These are phyloP conservation scores for Boeremia lycopersici DNA, from an alignment of 2,329 filamentous ascomycete species.

Conservation along the genomic window DNA sequence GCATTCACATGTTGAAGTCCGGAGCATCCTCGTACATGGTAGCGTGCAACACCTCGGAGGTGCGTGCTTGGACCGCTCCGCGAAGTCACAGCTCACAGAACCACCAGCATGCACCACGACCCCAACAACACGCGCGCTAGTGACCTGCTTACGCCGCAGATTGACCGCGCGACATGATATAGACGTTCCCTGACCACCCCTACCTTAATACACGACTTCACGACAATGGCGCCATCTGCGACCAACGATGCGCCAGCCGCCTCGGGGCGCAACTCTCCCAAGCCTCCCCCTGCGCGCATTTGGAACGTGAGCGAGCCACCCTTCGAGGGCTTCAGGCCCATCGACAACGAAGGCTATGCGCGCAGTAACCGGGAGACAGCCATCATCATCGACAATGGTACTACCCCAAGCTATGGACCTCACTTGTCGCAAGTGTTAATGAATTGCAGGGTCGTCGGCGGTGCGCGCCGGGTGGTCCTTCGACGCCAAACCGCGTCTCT, in stretches of 20 bases:
- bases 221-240: conserved; percentile 46
- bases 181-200: conserved; percentile 17
- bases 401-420: background rate
- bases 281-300: conserved; percentile 58
- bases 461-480: conserved; percentile 97
- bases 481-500: conserved; percentile 78
- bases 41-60: conserved; percentile 17
- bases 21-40: background rate
- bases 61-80: conserved; percentile 29
- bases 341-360: conserved; percentile 71
- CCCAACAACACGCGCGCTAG: conserved; percentile 25
- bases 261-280: conserved; percentile 57
- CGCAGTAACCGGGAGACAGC: conserved; percentile 68
- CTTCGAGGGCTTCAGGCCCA: conserved; percentile 63
- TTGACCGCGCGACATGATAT: conserved; percentile 36
- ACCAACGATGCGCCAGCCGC: conserved; percentile 47
- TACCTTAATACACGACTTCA: conserved; percentile 12
- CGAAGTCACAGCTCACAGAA: conserved; percentile 25
- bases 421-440: conserved; percentile 21
- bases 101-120: conserved; percentile 23
- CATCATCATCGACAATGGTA: conserved; percentile 98
- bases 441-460: conserved; percentile 73
- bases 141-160: conserved; percentile 20
- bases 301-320: conserved; percentile 64
- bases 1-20: background rate